Base-by-base conservation (phyloP, 2,329 filamentous ascomycete genomes). In the Aureobasidium mangrovei region DNA sequence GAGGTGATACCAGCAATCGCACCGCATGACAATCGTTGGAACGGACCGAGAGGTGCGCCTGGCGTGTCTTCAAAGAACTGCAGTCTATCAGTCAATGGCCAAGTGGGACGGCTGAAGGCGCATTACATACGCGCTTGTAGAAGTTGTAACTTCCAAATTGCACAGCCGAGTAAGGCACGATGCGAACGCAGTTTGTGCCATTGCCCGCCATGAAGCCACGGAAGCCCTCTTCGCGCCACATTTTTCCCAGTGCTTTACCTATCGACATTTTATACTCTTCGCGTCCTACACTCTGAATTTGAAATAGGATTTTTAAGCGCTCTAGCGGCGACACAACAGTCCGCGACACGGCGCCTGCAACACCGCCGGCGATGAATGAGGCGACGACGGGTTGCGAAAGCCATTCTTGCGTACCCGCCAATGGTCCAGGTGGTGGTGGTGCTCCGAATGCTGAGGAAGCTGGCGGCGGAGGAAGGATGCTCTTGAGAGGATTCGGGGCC, bases 81-180 rank as follows among this genome's bases (percentile, higher is more conserved):
- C 12, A 46, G 6, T 27, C 40, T 4, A 18, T 53, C 39, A 45
- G 55, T 38, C 12, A 40, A 9, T 9, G 40, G 3, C 10, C n/a
- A 46, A 18, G 18, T 10, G 10, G 18, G 8, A 41, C 42, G 28
- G 9, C 10, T 29, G 10, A 29, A 48, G 7, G 44, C 31, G 12
- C 6, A 33, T 33, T 38, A n/a, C 84, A 68, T 74, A 94, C 91
- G 74, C 83, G 81, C 72, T 95, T 96, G 74, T 98, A 98, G 62
- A 97, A 83, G 69, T 95, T 97, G 75, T 97, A 98, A 67, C 90
- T 94, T 62, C 91, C 91, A 70, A 98, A 98, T 67, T 98, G 93
- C 39, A 97, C 93, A 8, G 93, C 93, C 47, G 91, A 97, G 70
- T 98, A 98, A 4, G 93, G 93, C 51, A 98, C 89, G 61, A 98